These are phyloP conservation scores for Alternaria tenuissima DNA, from an alignment of 2,329 filamentous ascomycete species.

Conservation along the genomic window DNA sequence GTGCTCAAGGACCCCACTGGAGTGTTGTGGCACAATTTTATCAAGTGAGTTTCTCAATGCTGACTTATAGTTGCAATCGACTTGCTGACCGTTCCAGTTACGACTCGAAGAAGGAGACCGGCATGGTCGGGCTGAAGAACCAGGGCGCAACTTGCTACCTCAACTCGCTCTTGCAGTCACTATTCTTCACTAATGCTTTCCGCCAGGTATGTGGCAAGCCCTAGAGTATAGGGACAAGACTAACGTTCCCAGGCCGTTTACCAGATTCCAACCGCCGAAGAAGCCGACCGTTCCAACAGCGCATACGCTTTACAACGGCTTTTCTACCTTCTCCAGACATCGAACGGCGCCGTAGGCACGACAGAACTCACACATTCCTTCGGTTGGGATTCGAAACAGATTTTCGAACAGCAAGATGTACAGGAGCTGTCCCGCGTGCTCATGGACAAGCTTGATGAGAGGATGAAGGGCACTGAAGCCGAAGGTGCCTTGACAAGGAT, in stretches of 20 bases:
- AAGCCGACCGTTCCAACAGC: conserved; percentile 83
- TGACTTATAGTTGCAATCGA: neutral
- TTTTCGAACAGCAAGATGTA: conserved; percentile 98
- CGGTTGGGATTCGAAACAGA: conserved; percentile 96
- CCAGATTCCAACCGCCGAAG: conserved; percentile 90
- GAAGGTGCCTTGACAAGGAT: conserved; percentile 89
- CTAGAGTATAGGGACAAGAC: neutral
- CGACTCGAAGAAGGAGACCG: conserved; percentile 98
- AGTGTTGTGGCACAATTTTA: conserved; percentile 89
- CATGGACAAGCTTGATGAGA: conserved; percentile 96
- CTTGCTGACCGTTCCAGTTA: conserved; percentile 60
- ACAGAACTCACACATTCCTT: conserved; percentile 96
- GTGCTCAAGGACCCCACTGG: conserved; percentile 88
- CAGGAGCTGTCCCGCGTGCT: conserved; percentile 95
- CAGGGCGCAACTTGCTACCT: conserved; percentile 78
- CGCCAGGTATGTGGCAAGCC: conserved; percentile 70
- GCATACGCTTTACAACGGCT: conserved; percentile 92
- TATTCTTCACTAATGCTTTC: conserved; percentile 77
- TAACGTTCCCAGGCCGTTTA: conserved; percentile 78
- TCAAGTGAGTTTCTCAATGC: conserved; percentile 61
- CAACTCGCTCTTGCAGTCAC: conserved; percentile 58
- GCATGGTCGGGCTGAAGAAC: conserved; percentile 95
- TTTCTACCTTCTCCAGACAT: conserved; percentile 94
- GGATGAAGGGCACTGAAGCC: conserved; percentile 95
- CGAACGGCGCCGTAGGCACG: conserved; percentile 81